Evolutionary conservation across 768 basidiomycete genomes (phyloP), one percentile per base, ranked within the genome.

Genomic region (Tylopilus balloui): DNA sequence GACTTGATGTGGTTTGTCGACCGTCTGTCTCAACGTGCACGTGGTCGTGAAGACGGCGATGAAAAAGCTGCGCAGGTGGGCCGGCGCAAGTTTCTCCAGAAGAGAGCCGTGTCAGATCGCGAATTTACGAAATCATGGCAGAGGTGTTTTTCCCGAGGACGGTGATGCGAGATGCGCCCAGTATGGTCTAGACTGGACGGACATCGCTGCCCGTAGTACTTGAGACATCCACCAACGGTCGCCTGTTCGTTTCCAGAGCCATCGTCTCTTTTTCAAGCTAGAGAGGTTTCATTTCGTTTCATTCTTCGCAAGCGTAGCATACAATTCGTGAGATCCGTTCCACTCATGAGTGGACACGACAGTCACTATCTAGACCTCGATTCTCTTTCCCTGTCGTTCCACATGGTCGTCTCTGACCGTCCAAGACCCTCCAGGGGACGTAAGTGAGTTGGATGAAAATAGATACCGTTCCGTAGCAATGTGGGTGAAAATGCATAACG

Each of bases 251-350:
- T 25, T 25, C 24, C 24, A 25, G 8, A 25, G 24, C 24, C 8
- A 8, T 25, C 4, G 8, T 25, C 24, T 34, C 45, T 21, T 29
- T 35, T 29, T 25, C 19, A 0, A 45, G 23, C 19, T 44, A 36
- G 66, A 64, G 52, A 34, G 57, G 42, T 50, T 79, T 75, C 73
- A 68, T 80, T 59, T 75, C 74, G 34, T 65, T 78, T 58, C 78
- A 76, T 48, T 61, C 78, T 40, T 72, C 49, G 50, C 47, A 60
- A 51, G 29, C 38, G 52, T 52, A 54, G 29, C 43, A 57, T 67
- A 67, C 53, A 46, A 47, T 39, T 62, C 56, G 48, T 52, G 51
- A 56, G 49, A 47, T 57, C 53, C 60, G 58, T 54, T 29, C 50
- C 42, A 47, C 45, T 53, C 54, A 52, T 55, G 6, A 19, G 45